Base-by-base conservation (phyloP, 2,329 filamentous ascomycete species). In the Scytalidium lignicola region DNA sequence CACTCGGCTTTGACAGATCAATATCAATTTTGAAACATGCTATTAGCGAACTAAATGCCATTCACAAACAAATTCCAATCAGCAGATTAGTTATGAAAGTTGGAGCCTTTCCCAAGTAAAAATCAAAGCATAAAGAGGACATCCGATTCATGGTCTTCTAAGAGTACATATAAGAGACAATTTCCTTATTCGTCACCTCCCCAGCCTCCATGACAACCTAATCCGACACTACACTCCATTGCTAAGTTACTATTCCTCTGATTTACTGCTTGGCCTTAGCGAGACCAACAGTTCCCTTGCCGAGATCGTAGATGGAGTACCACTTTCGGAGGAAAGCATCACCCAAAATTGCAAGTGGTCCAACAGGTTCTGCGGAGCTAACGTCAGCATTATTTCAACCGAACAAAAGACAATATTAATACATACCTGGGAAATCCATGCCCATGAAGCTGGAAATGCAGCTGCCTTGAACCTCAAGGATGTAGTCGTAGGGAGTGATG, bases 391-490 rank as follows among this genome's bases (percentile, higher is more conserved):
- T 17, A n/a, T 5, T 8, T 5, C 4, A 26, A 6, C 5, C 10
- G 6, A 26, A 10, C 58, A 90, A 87, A 54, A 89, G 95, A 37
- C 5, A n/a, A n/a, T 7, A 71, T 96, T 95, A 72, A 92, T 96
- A 64, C 89, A 84, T 90, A 61, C 91, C 91, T 64, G 88, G 85
- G 28, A 75, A 21, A 68, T 88, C 93, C 85, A 97, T 95, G 62
- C 90, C 91, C 83, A 95, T 95, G 75, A 99, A 96, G 60, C 90
- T 88, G 55, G 90, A 96, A 71, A 99, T 96, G 73, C 93, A 99
- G 68, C 86, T 92, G 61, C 92, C 93, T 66, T 91, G 88, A 41
- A 96, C 83, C 73, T 99, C 91, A 39, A 99, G 84, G 60, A 96
- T 91, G 76, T 99, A 99, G 75, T 99, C 93, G 58, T 86, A 86